A percentile compares a stretch with the other conserved stretches of the same genome.
phyloP scores from a whole-genome alignment of 2,329 filamentous ascomycete species.

The Graphilbum ipis-grandicollis region DNA sequence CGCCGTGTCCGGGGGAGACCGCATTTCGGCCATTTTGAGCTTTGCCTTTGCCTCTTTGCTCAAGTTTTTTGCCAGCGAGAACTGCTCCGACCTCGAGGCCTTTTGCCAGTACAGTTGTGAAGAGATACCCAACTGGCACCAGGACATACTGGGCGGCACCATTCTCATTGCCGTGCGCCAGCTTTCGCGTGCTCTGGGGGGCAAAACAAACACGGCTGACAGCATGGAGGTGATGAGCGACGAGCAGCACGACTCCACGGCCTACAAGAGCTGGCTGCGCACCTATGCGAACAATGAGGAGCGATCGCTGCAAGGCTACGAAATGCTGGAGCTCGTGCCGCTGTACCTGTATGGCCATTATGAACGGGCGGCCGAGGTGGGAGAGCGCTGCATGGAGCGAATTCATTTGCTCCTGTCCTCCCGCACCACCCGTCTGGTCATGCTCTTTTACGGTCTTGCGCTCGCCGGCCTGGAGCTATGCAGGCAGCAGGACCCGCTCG shows the following conservation, averaged over 20 bases:
- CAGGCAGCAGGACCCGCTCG: slow-evolving; percentile 28
- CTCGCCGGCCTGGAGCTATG: slow-evolving; percentile 33
- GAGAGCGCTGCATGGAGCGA: slow-evolving; percentile 28
- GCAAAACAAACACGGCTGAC: slow-evolving; percentile 43
- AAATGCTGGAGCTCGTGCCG: slow-evolving; percentile 45
- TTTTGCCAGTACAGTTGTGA: slow-evolving; percentile 57
- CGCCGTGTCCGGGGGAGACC: slow-evolving; percentile 49
- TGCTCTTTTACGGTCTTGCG: slow-evolving; percentile 44
- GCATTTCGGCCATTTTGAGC: slow-evolving; percentile 53
- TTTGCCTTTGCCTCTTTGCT: slow-evolving; percentile 50
- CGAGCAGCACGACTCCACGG: slow-evolving; percentile 39
- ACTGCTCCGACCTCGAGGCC: slow-evolving; percentile 49
- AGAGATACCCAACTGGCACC: slow-evolving; percentile 55
- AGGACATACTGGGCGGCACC: slow-evolving; percentile 54
- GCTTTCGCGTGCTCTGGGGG: slow-evolving; percentile 51
- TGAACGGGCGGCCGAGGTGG: slow-evolving; percentile 38
- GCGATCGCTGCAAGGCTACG: slow-evolving; percentile 49
- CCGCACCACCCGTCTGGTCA: slow-evolving; percentile 36
- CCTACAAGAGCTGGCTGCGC: slow-evolving; percentile 42
- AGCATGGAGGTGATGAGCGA: slow-evolving; percentile 46
- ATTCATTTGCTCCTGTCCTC: slow-evolving; percentile 38
- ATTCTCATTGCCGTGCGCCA: slow-evolving; percentile 51
- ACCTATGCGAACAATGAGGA: slow-evolving; percentile 38
- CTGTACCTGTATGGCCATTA: slow-evolving; percentile 48
- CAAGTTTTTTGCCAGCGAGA: slow-evolving; percentile 53